phyloP scores from a whole-genome alignment of 1,139 yeast species.

The Taphrina sp. region DNA sequence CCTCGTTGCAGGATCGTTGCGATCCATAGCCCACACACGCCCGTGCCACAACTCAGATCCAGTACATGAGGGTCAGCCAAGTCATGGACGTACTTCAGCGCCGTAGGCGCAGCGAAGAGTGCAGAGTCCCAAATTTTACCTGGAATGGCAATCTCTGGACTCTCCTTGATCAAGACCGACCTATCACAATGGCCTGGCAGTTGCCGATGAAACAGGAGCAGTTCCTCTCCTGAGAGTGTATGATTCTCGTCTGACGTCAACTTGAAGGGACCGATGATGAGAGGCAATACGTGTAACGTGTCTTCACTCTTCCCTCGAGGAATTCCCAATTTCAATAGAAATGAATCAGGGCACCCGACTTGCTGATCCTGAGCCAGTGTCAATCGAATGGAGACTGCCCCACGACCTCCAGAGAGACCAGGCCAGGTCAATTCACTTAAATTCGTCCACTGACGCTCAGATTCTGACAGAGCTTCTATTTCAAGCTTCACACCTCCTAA shows the following conservation, averaged over 20 bases:
- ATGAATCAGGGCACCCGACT: background rate
- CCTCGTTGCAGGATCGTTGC: slow-evolving; percentile 7
- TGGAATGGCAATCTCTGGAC: slow-evolving; percentile 36
- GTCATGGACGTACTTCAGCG: background rate
- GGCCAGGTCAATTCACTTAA: slow-evolving; percentile 2
- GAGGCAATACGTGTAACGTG: background rate
- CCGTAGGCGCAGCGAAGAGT: slow-evolving; percentile 33
- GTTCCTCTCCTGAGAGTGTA: slow-evolving; percentile 4
- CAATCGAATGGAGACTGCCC: background rate
- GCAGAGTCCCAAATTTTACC: slow-evolving; percentile 39
- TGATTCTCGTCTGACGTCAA: background rate
- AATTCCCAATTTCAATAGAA: slow-evolving; percentile 11
- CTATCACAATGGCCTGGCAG: background rate
- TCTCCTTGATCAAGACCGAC: slow-evolving; percentile 18
- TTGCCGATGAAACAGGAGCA: slow-evolving; percentile 22
- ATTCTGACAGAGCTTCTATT: background rate
- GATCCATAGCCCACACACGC: slow-evolving; percentile 36
- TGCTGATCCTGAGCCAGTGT: background rate
- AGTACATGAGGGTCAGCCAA: slow-evolving; percentile 12
- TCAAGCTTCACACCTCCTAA: background rate
- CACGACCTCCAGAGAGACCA: slow-evolving; percentile 16
- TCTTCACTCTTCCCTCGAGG: background rate
- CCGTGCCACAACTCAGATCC: slow-evolving; percentile 37
- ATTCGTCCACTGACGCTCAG: slow-evolving; percentile 4
- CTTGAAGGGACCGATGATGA: slow-evolving; percentile 36